These are phyloP conservation scores for Coniosporium tulheliwenetii DNA, from an alignment of 2,329 filamentous ascomycete genomes.

Conservation along the genomic window DNA sequence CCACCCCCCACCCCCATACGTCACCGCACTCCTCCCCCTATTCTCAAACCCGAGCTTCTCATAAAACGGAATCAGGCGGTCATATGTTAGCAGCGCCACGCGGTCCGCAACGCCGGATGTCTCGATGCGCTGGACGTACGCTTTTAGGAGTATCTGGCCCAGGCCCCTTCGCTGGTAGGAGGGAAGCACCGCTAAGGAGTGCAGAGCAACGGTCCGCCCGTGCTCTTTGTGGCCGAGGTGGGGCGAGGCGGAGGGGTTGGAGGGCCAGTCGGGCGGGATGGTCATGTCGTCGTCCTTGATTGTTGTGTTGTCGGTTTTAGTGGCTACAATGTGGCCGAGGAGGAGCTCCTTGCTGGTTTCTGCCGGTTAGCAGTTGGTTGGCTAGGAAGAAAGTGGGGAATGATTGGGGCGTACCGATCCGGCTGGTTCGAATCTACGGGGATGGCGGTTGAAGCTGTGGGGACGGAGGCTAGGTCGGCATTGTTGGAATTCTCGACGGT, in stretches of 20 bases:
- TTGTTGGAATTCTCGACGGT: no score
- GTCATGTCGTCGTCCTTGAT: conserved; percentile 68
- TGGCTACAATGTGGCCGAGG: conserved; percentile 64
- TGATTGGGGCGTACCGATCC: conserved; percentile 37
- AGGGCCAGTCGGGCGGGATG: conserved; percentile 51
- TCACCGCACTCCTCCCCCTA: conserved; percentile 49
- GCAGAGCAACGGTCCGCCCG: conserved; percentile 63
- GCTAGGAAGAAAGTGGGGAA: conserved; percentile 28
- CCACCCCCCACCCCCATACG: conserved; percentile 70
- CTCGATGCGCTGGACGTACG: conserved; percentile 64
- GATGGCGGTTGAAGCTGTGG: conserved; percentile 13
- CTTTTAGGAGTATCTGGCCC: conserved; percentile 56
- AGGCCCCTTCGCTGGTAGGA: conserved; percentile 59
- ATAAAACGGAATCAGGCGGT: conserved; percentile 61
- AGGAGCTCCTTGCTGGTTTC: conserved; percentile 47
- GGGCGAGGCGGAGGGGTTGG: conserved; percentile 12
- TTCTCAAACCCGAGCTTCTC: conserved; percentile 58
- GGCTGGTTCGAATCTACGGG: conserved; percentile 22
- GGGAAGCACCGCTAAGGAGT: conserved; percentile 68
- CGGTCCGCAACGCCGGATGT: conserved; percentile 54
- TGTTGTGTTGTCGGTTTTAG: conserved; percentile 45
- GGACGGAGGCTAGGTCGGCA: conserved; percentile 31
- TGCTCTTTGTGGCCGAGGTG: conserved; percentile 52
- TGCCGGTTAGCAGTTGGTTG: conserved; percentile 28
- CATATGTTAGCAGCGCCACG: conserved; percentile 62